phyloP scores from a whole-genome alignment of 352 stramenopile genomes.

The Pythium aristosporum region DNA sequence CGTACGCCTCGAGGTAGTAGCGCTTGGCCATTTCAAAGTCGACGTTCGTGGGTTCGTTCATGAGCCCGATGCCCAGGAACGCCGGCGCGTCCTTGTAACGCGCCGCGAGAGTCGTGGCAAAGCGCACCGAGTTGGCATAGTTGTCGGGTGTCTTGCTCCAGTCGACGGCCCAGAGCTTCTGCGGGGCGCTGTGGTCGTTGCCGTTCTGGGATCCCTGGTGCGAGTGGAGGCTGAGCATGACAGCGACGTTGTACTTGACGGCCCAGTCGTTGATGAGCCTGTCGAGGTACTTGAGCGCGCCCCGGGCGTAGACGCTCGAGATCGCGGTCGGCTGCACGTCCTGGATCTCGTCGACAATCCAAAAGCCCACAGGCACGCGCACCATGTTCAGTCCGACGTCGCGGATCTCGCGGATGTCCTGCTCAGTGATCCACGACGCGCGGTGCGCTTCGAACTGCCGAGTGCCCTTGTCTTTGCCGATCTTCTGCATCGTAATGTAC shows the following conservation, averaged over 20 bases:
- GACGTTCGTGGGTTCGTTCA: constrained; percentile 53
- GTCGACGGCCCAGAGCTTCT: not conserved
- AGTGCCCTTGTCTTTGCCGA: constrained; percentile 26
- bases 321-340: not conserved
- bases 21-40: constrained; percentile 13
- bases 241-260: constrained; percentile 49
- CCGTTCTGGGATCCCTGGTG: constrained; percentile 63
- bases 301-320: constrained; percentile 15
- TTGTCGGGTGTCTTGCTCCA: constrained; percentile 36
- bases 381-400: constrained; percentile 32
- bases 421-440: constrained; percentile 50
- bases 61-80: constrained; percentile 53
- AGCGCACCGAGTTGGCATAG: constrained; percentile 35
- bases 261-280: constrained; percentile 50
- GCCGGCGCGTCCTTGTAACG: constrained; percentile 45
- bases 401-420: constrained; percentile 45
- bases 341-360: constrained; percentile 30
- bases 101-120: constrained; percentile 31
- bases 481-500: constrained; percentile 9
- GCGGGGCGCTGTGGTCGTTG: constrained; percentile 46
- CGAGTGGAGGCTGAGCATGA: constrained; percentile 57
- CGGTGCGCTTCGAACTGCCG: constrained; percentile 54
- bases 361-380: constrained; percentile 47
- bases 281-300: constrained; percentile 49
- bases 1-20: constrained; percentile 48